Percentiles rank a stretch among this genome's conserved stretches.
phyloP scores from a whole-genome alignment of 2,329 filamentous ascomycete species.

The Calonectria pseudoturangicola region DNA sequence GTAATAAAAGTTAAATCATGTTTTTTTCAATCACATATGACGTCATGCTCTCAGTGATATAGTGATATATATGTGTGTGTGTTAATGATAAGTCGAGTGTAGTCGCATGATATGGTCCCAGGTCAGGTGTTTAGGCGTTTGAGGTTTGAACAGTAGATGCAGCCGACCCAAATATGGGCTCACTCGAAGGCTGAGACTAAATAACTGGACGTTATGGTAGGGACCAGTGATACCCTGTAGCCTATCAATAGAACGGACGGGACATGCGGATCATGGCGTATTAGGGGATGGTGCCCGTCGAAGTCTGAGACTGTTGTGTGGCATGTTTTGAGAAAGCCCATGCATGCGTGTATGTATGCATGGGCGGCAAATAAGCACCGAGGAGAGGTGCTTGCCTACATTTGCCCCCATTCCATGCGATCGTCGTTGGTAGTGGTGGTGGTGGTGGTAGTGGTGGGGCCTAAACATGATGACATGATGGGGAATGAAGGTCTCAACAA shows the following conservation, averaged over 20 bases:
- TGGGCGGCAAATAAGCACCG: slow-evolving; percentile 14
- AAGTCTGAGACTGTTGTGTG: slow-evolving; percentile 40
- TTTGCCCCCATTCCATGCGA: slow-evolving; percentile 24
- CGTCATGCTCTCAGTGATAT: slow-evolving; percentile 19
- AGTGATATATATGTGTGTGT: slow-evolving; percentile 14
- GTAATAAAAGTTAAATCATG: slow-evolving; percentile 55
- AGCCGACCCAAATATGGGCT: slow-evolving; percentile 35
- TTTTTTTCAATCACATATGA: slow-evolving; percentile 41
- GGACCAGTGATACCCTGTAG: slow-evolving; percentile 14
- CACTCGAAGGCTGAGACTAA: slow-evolving; percentile 31
- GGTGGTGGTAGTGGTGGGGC: slow-evolving; percentile 13
- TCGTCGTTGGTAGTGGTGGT: slow-evolving; percentile 1
- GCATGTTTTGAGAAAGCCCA: slow-evolving; percentile 40
- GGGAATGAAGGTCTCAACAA: slow-evolving; percentile 11
- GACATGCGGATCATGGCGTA: slow-evolving; percentile 33
- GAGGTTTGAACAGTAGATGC: slow-evolving; percentile 22
- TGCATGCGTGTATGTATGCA: slow-evolving; percentile 39
- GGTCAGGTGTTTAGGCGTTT: slow-evolving; percentile 41
- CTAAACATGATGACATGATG: background rate
- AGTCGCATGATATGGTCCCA: slow-evolving; percentile 35
- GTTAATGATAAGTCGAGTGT: slow-evolving; percentile 29
- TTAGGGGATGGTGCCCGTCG: slow-evolving; percentile 29
- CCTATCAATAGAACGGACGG: slow-evolving; percentile 40
- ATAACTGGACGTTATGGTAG: slow-evolving; percentile 14
- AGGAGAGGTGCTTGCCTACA: slow-evolving; percentile 22